Evolutionary conservation across 768 basidiomycete genomes (phyloP).

Genomic region (Arthromyces matolae): DNA sequence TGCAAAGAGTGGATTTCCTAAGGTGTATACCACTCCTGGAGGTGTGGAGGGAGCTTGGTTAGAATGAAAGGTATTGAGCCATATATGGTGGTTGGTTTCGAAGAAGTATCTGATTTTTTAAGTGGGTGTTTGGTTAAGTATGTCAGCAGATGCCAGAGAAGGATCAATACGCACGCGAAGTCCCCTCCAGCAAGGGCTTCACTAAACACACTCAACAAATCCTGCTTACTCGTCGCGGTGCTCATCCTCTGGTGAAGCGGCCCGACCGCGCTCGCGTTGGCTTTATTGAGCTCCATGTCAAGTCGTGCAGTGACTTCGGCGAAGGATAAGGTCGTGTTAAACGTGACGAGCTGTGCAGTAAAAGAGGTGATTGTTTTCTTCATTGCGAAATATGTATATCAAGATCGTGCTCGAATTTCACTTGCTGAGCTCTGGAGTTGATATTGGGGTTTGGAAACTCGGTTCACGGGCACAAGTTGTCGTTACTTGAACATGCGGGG

Average conservation of each 20-base stretch:
- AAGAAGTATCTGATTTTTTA: constrained; percentile 35
- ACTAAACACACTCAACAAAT: constrained; percentile 32
- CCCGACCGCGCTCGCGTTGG: constrained; percentile 25
- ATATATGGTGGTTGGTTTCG: constrained; percentile 32
- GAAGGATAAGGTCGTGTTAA: constrained; percentile 37
- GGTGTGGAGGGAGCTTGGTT: constrained; percentile 23
- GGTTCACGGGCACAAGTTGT: too few relatives aligned
- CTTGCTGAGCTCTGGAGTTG: not conserved
- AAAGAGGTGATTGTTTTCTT: constrained; percentile 32
- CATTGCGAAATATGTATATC: constrained; percentile 5
- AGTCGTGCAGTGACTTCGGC: constrained; percentile 42
- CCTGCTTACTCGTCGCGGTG: constrained; percentile 29
- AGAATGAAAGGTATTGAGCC: constrained; percentile 33
- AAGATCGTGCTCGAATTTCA: not conserved
- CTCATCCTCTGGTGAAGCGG: constrained; percentile 20
- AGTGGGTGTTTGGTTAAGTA: not conserved
- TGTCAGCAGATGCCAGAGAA: not conserved
- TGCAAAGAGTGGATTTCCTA: constrained; percentile 37
- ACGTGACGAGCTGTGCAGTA: constrained; percentile 38
- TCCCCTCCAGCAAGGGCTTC: constrained; percentile 30
- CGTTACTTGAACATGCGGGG: too few relatives aligned
- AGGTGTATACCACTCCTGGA: constrained; percentile 34
- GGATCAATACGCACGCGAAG: constrained; percentile 46
- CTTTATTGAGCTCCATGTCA: constrained; percentile 39
- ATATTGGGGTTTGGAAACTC: not conserved